Evolutionary conservation across 768 basidiomycete genomes (phyloP), one percentile per base, ranked within the genome.

Genomic region (Leccinum obscurum): DNA sequence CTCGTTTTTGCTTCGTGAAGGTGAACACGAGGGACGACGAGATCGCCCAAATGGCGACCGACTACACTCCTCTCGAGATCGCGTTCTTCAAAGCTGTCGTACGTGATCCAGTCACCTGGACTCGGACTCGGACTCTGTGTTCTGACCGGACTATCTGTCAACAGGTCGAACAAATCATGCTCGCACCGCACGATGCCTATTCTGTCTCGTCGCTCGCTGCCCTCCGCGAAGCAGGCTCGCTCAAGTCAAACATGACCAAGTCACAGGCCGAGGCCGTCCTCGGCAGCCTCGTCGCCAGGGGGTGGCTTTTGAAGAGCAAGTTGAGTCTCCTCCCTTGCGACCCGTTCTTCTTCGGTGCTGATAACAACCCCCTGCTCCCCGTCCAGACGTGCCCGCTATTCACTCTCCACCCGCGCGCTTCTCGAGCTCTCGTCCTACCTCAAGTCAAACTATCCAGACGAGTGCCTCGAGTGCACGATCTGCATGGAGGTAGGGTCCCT

Each of bases 81-180:
- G 79, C 85, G 0, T 95, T 85, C 76, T 95, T 94, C 80, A 93
- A 88, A 76, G 85, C 85, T 4, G 78, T 95, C 60, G 93, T 93
- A 68, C 60, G 88, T 75, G 14, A 39, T 52, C 9, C 28, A 28
- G 5, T 39, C 37, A 39, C 28, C 26, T n/a, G 9, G 6, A 11
- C 35, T 10, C 10, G 9, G 8, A 11, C 35, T 10, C 10, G 14
- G 32, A 15, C 14, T 6, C 6, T 2, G 8, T n/a, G 39, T 41
- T 56, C 56, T 58, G 35, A 57, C 34, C n/a, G 28, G n/a, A 14
- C 14, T 37, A 53, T 30, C 8, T 39, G 8, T 15, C 32, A 22
- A 24, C 65, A 95, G 93, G 81, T 95, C 44, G 90, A 94, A 67
- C 88, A 90, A 74, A 94, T 96, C 66, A 89, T 95, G 83, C 79